These are phyloP conservation scores for Betula pendula DNA, from an alignment of 306 rosid genomes.

Conservation along the genomic window DNA sequence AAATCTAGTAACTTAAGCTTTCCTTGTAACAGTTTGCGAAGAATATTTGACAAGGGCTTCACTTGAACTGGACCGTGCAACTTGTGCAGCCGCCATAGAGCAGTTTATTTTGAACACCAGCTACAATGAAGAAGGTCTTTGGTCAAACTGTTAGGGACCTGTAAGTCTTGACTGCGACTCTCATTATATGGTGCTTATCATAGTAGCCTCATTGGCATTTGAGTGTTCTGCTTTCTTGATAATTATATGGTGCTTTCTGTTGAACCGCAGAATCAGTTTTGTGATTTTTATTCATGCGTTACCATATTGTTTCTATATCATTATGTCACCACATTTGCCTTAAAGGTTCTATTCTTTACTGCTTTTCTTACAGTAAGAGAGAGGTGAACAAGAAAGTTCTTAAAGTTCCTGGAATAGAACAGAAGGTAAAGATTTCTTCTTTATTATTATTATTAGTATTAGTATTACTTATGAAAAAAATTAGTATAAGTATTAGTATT, in stretches of 20 bases:
- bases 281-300: not conserved
- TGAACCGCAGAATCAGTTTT: not conserved
- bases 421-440: slow-evolving; percentile 63
- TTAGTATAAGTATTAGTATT: too few relatives aligned
- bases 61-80: slow-evolving; percentile 28
- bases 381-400: slow-evolving; percentile 96
- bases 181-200: not conserved
- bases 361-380: slow-evolving; percentile 70
- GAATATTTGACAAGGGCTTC: slow-evolving; percentile 20
- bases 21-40: slow-evolving; percentile 1
- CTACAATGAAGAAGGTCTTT: slow-evolving; percentile 86
- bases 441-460: not conserved
- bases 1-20: slow-evolving; percentile 11
- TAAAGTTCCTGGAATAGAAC: slow-evolving; percentile 96
- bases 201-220: slow-evolving; percentile 3
- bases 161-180: slow-evolving; percentile 51
- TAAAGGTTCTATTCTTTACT: slow-evolving; percentile 19
- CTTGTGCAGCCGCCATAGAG: slow-evolving; percentile 35
- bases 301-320: not conserved
- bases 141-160: slow-evolving; percentile 97
- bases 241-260: not conserved
- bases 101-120: slow-evolving; percentile 29
- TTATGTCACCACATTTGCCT: slow-evolving; percentile 15
- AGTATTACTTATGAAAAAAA: too few relatives aligned
- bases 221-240: not conserved